Evolutionary conservation across 2,329 filamentous ascomycete genomes (phyloP).

Genomic region (Raffaelea albimanens): DNA sequence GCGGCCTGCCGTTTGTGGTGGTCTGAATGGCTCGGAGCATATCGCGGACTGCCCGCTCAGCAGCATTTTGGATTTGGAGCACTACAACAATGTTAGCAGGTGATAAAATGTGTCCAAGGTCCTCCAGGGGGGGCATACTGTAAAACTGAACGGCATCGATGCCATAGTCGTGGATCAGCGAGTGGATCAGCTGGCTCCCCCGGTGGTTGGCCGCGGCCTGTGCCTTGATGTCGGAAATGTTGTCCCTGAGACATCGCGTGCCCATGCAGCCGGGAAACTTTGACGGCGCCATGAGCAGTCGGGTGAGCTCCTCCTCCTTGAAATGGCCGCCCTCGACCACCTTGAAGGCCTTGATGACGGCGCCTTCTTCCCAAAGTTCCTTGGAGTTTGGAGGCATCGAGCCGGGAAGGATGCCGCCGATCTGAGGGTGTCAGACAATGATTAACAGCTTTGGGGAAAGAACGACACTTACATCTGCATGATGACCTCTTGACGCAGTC

Average conservation of each 20-base stretch:
- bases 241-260: conserved; percentile 69
- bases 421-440: neutral
- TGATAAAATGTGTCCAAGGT: too few species aligned
- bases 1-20: conserved; percentile 60
- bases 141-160: conserved; percentile 71
- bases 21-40: conserved; percentile 14
- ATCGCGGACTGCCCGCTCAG: conserved; percentile 61
- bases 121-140: conserved; percentile 26
- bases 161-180: conserved; percentile 69
- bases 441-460: neutral
- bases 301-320: conserved; percentile 64
- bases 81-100: conserved; percentile 26
- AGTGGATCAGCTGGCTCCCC: conserved; percentile 66
- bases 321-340: conserved; percentile 69
- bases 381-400: conserved; percentile 38
- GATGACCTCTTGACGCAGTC: conserved; percentile 69
- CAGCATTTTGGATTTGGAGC: conserved; percentile 71
- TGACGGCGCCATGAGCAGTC: conserved; percentile 65
- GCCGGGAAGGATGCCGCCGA: neutral
- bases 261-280: conserved; percentile 67
- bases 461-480: conserved; percentile 52
- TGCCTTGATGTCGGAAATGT: conserved; percentile 77
- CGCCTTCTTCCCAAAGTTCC: conserved; percentile 54
- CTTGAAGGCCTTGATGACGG: conserved; percentile 55
- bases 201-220: conserved; percentile 80